Conservation (phyloP, 2,329 filamentous ascomycete species). For the Hymenoscyphus occultus region DNA sequence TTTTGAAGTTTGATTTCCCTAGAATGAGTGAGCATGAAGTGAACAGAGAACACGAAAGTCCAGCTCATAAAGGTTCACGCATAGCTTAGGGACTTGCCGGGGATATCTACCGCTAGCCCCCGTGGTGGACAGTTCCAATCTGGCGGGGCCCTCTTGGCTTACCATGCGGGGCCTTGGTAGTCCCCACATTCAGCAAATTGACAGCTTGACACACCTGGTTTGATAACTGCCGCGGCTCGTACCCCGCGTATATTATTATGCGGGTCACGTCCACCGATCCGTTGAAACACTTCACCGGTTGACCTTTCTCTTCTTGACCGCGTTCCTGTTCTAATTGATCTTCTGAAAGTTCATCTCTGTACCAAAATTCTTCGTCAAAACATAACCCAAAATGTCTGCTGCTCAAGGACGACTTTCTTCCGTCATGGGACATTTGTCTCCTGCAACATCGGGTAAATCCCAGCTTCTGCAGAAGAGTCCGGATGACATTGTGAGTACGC, state of each 20-base stretch:
- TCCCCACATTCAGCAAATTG: background rate
- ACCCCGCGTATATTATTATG: background rate
- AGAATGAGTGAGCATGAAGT: background rate
- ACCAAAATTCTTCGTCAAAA: background rate
- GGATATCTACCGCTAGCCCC: slow-evolving; percentile 1
- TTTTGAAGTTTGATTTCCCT: background rate
- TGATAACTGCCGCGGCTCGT: background rate
- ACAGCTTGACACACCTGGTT: background rate
- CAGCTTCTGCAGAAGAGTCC: slow-evolving; percentile 73
- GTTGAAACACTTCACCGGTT: background rate
- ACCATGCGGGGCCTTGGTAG: background rate
- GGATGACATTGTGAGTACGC: slow-evolving; percentile 73
- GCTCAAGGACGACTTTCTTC: slow-evolving; percentile 32
- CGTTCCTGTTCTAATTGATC: background rate
- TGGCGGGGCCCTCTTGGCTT: slow-evolving; percentile 5
- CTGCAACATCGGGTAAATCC: slow-evolving; percentile 42
- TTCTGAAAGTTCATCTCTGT: background rate
- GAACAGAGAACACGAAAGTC: background rate
- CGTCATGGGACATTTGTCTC: slow-evolving; percentile 41
- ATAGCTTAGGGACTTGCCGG: background rate
- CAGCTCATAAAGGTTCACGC: background rate
- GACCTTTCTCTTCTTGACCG: background rate
- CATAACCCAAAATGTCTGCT: slow-evolving; percentile 20
- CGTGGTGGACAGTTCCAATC: slow-evolving; percentile 1
- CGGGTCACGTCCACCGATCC: slow-evolving; percentile 1